Evolutionary conservation across 371 early-diverging fungal species (phyloP).

Genomic region (Entomophthora muscae): DNA sequence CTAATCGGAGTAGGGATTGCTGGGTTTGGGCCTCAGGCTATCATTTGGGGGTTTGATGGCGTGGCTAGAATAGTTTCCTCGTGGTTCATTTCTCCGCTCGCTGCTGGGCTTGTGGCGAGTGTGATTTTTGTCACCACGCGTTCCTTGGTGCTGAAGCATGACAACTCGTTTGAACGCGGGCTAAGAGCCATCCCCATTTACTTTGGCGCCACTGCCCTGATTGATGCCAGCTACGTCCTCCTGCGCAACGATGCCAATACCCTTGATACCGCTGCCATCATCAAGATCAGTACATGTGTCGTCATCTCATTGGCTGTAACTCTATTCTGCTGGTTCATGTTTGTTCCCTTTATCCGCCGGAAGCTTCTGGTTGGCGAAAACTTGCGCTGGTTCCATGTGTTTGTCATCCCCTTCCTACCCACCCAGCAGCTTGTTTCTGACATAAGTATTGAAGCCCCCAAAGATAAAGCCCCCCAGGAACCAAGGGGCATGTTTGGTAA

Average conservation of each 20-base stretch:
- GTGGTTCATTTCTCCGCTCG: constrained; percentile 59
- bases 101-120: constrained; percentile 44
- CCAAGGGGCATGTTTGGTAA: constrained; percentile 7
- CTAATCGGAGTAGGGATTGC: constrained; percentile 64
- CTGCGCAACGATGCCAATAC: constrained; percentile 35
- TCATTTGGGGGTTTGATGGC: constrained; percentile 52
- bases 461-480: neutral
- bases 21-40: constrained; percentile 39
- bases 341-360: constrained; percentile 41
- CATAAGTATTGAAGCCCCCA: constrained; percentile 1
- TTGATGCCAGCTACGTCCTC: constrained; percentile 55
- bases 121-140: constrained; percentile 45
- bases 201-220: constrained; percentile 47
- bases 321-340: constrained; percentile 33
- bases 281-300: constrained; percentile 25
- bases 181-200: constrained; percentile 61
- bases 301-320: constrained; percentile 31
- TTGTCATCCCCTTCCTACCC: constrained; percentile 24
- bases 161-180: constrained; percentile 52
- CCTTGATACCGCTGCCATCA: constrained; percentile 21
- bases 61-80: constrained; percentile 51
- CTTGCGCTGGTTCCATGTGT: constrained; percentile 48
- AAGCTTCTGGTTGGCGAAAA: constrained; percentile 40
- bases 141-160: constrained; percentile 32
- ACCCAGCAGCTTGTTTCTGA: constrained; percentile 15